Base-by-base conservation (phyloP, 164 flowering plant genomes). In the Santalum album region DNA sequence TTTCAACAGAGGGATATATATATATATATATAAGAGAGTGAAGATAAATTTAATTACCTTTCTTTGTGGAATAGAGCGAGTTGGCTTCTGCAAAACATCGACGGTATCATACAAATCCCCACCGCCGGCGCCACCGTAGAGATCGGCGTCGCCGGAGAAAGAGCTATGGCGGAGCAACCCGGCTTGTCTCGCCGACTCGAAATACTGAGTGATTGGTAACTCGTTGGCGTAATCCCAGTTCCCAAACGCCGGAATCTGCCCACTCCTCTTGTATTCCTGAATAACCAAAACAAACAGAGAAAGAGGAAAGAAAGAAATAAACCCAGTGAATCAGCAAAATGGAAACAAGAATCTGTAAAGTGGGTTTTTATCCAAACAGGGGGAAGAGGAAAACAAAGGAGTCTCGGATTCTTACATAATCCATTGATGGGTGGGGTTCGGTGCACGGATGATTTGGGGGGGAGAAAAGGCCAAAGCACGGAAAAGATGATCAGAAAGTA, bases 191-290 rank as follows among this genome's bases (percentile, higher is more conserved):
- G 86, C 86, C 20, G 66, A 65, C 57, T 78, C 83, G 48, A 81
- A 81, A 23, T 81, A 81, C 75, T 81, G 86, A 20, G 86, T 81
- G 23, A 81, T 81, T 1, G 86, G 86, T 24, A 78, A 32, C 24
- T 81, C 72, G 43, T 70, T 76, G 1, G 75, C 67, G 42, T 66
- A 60, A 21, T 81, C 86, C 86, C 86, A 81, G 65, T 81, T 62
- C 2, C 83, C 86, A 66, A 81, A 81, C n/a, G 79, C 73, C 42
- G 86, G 86, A 52, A 81, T 78, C 40, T 78, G 86, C 1, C 83
- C 83, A 48, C 80, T 72, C 56, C 58, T 61, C 52, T 60, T 75
- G 21, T 51, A 45, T 24, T 56, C 59, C 57, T 50, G 25, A 46
- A 38, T 9, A 10, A 11, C 42, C 42, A 12, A 38, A 3, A 2